Conservation (phyloP, 345 rosid species). For the Eucalyptus camaldulensis region DNA sequence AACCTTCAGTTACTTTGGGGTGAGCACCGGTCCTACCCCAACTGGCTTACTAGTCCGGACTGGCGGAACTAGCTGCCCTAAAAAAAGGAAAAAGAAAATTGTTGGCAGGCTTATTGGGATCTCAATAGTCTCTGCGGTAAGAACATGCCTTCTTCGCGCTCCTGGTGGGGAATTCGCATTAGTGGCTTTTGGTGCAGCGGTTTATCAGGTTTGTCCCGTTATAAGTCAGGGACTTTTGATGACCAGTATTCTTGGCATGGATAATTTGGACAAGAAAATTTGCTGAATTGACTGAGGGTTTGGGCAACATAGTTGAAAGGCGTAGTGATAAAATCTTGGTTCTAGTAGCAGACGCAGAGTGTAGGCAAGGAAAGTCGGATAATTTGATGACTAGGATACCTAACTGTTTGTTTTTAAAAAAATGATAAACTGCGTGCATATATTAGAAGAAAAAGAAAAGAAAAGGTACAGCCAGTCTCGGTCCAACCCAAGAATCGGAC, state of each 20-base stretch:
- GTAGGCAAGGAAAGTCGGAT: neutral
- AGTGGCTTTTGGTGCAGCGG: conserved; percentile 98
- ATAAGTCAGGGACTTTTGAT: neutral
- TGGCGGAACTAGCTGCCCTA: neutral
- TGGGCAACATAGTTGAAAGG: neutral
- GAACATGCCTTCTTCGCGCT: conserved; percentile 92
- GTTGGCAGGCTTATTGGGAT: conserved; percentile 79
- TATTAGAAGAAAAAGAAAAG: neutral
- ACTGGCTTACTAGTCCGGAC: neutral
- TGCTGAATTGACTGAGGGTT: neutral
- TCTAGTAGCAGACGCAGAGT: neutral
- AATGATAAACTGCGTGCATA: neutral
- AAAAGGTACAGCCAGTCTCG: neutral
- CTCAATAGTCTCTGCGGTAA: conserved; percentile 72
- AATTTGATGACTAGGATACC: neutral
- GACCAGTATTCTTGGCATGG: neutral
- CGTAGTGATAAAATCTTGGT: neutral
- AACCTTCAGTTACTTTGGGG: neutral
- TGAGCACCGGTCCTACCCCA: neutral
- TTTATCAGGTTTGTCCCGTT: conserved; percentile 54
- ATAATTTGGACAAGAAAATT: neutral
- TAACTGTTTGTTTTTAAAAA: neutral
- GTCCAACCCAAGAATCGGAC: neutral
- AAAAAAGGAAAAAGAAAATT: fast-evolving
- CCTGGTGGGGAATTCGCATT: conserved; percentile 99